Conservation (phyloP, 352 stramenopile species). For the Globisporangium canariense region DNA sequence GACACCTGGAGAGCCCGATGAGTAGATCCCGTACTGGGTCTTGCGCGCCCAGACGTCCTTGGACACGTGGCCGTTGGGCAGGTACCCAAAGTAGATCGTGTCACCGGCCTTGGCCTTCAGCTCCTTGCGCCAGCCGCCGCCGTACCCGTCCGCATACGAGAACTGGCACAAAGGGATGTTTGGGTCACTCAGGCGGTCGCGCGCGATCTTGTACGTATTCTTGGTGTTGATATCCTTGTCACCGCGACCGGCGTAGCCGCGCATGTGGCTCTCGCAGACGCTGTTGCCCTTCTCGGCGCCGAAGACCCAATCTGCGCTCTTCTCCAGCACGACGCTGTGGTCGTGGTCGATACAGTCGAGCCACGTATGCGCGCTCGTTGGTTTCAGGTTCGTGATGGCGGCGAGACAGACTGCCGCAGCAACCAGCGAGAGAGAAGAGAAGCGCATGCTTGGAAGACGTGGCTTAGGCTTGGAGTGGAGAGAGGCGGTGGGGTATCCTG, state of each 20-base stretch:
- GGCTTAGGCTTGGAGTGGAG: not conserved
- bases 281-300: slow-evolving; percentile 22
- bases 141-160: not conserved
- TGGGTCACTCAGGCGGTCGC: not conserved
- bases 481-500: slow-evolving; percentile 2
- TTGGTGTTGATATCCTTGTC: slow-evolving; percentile 20
- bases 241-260: slow-evolving; percentile 30
- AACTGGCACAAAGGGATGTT: slow-evolving; percentile 13
- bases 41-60: slow-evolving; percentile 23
- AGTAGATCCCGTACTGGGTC: slow-evolving; percentile 35
- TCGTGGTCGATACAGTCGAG: slow-evolving; percentile 39
- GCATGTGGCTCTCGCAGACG: slow-evolving; percentile 32
- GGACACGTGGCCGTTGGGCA: slow-evolving; percentile 51
- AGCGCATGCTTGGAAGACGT: not conserved
- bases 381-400: not conserved
- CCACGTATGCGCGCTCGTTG: slow-evolving; percentile 22
- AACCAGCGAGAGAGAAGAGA: not conserved
- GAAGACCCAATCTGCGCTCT: slow-evolving; percentile 29
- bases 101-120: slow-evolving; percentile 7
- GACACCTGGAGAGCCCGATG: slow-evolving; percentile 18
- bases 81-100: slow-evolving; percentile 47
- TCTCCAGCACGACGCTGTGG: slow-evolving; percentile 28
- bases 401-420: not conserved
- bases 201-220: slow-evolving; percentile 28
- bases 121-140: slow-evolving; percentile 4